Evolutionary conservation across 495 filamentous ascomycete species (phyloP), one percentile per base, ranked within the genome.

Genomic region (Aspergillus heteromorphus): DNA sequence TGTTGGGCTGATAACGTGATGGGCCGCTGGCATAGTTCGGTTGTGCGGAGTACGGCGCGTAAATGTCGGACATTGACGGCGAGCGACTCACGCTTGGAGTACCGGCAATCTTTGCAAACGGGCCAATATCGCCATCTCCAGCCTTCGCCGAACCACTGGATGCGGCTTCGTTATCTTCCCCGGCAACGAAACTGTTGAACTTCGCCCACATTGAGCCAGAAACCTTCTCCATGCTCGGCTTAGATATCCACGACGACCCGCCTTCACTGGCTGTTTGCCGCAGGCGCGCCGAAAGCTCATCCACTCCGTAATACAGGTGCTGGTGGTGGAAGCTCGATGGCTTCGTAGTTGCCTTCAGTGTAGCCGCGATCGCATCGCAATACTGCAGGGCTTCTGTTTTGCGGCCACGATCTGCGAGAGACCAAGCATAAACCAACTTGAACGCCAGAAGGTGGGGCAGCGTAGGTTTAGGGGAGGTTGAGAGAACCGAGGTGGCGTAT

Each of bases 181-280:
- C 95, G 50, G 87, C 86, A 48, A 99, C 89, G 61, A 97, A 97
- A 54, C 88, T 95, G 65, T 87, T 96, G 72, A 99, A 95, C 27
- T 84, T 88, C 48, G 84, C 87, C 84, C 88, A 92, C 67, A 97
- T 82, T 14, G 85, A 87, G 42, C 83, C 87, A 14, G 89, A 95
- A 0, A 97, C 89, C 64, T 91, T 95, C 65, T 93, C 91, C 79
- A 97, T 92, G 69, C 84, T 97, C 11, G 95, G 89, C 66, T 89
- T 93, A 1, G 89, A 87, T 38, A 97, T 91, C 90, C 91, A 96
- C 3, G 83, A 83, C 9, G 75, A 79, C 16, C 76, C 72, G 31
- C 61, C 73, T 56, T 93, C 90, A 56, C 84, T 88, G 19, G 89
- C 88, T 3, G 91, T 87, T 69, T 92, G 89, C 48, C 83, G 87